A percentile compares a stretch with the other conserved stretches of the same genome.
Conservation (phyloP, 805 yeast genomes). For the Hanseniaspora lachancei region DNA sequence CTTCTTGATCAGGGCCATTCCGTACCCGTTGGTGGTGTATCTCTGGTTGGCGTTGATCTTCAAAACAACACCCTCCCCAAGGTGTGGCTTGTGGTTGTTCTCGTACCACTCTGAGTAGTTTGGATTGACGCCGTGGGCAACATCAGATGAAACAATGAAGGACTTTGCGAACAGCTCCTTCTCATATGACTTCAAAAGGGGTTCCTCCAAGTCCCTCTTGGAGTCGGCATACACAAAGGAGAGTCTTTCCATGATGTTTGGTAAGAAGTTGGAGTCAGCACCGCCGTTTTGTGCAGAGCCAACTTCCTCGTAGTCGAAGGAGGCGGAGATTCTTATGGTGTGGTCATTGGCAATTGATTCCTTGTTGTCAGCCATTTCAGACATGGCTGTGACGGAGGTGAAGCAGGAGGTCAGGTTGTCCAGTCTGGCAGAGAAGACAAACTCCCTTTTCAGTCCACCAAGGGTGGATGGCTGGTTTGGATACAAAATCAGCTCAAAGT, state of each 20-base stretch:
- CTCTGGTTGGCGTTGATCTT: constrained; percentile 91
- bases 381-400: constrained; percentile 60
- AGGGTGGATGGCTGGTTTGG: constrained; percentile 73
- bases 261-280: constrained; percentile 83
- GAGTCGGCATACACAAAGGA: constrained; percentile 36
- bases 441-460: constrained; percentile 86
- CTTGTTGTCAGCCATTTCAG: constrained; percentile 35
- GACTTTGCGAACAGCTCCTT: constrained; percentile 58
- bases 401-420: constrained; percentile 85
- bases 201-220: constrained; percentile 20
- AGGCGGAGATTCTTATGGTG: constrained; percentile 60
- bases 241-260: constrained; percentile 60
- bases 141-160: constrained; percentile 81
- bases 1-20: constrained; percentile 62
- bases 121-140: constrained; percentile 96
- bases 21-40: constrained; percentile 86
- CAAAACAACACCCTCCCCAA: constrained; percentile 85
- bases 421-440: constrained; percentile 78
- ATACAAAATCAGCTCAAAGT: constrained; percentile 73
- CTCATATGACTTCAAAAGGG: constrained; percentile 29
- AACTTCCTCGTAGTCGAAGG: constrained; percentile 92
- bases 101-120: constrained; percentile 73
- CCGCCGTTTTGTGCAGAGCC: constrained; percentile 94
- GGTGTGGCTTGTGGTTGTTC: constrained; percentile 57
- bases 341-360: constrained; percentile 31